Evolutionary conservation across 768 basidiomycete genomes (phyloP).

Genomic region (Phylloporus scabripes): DNA sequence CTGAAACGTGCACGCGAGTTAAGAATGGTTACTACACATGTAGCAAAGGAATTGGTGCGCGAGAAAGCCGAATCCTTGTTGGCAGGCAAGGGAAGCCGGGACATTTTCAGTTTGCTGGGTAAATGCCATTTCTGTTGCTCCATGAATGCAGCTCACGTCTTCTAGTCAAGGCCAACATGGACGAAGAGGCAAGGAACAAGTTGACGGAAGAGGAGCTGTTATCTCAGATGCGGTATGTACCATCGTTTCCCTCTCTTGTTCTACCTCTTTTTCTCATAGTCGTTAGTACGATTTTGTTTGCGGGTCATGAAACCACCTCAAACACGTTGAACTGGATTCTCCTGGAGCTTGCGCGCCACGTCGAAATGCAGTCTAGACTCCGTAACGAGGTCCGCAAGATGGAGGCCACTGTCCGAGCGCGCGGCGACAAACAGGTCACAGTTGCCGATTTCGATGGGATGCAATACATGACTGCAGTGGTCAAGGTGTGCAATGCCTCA

Average conservation of each 20-base stretch:
- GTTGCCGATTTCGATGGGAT: slow-evolving; percentile 46
- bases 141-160: neutral
- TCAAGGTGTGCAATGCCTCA: slow-evolving; percentile 18
- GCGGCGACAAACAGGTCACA: slow-evolving; percentile 1
- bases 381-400: slow-evolving; percentile 31
- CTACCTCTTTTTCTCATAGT: neutral
- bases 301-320: slow-evolving; percentile 50
- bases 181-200: slow-evolving; percentile 19
- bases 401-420: slow-evolving; percentile 1
- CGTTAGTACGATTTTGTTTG: slow-evolving; percentile 42
- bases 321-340: slow-evolving; percentile 33
- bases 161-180: slow-evolving; percentile 29
- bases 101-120: slow-evolving; percentile 38
- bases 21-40: neutral
- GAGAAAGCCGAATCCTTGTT: slow-evolving; percentile 15
- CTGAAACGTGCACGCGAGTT: slow-evolving; percentile 17
- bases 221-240: slow-evolving; percentile 15
- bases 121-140: slow-evolving; percentile 7
- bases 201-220: slow-evolving; percentile 11
- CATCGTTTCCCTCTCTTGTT: neutral
- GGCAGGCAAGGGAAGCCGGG: slow-evolving; percentile 15
- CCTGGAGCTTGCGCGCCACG: slow-evolving; percentile 54
- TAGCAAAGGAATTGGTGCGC: slow-evolving; percentile 16
- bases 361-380: slow-evolving; percentile 53
- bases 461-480: slow-evolving; percentile 35